A percentile compares a stretch with the other conserved stretches of the same genome.
These are phyloP conservation scores for Aegilops umbellulata DNA, from an alignment of 176 grass and related monocot species.

Conservation along the genomic window DNA sequence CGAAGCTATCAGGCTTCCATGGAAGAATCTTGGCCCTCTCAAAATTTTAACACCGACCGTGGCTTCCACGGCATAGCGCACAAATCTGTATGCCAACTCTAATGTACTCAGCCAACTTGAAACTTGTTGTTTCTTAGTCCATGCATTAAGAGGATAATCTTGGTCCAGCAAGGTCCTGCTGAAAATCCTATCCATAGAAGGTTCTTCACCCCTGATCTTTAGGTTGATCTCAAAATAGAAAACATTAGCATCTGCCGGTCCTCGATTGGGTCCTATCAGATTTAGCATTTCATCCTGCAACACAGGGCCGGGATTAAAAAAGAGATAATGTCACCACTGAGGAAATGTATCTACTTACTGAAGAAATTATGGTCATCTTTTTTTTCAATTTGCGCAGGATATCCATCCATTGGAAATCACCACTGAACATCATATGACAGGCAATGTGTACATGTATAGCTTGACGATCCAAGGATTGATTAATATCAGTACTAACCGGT, in stretches of 20 bases:
- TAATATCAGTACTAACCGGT: background rate
- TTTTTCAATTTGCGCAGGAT: too few species aligned
- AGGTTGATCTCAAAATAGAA: slow-evolving; percentile 17
- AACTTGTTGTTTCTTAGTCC: background rate
- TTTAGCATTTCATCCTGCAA: too few species aligned
- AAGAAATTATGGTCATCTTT: too few species aligned
- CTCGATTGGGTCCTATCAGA: too few species aligned
- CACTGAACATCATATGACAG: too few species aligned
- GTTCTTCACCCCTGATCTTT: slow-evolving; percentile 6
- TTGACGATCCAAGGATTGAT: background rate
- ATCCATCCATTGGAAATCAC: too few species aligned
- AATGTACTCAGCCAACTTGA: slow-evolving; percentile 9
- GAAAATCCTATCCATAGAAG: background rate
- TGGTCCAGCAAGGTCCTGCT: background rate
- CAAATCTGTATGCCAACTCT: background rate
- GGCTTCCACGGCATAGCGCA: background rate
- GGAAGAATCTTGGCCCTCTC: background rate
- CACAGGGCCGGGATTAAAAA: too few species aligned
- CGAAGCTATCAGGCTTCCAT: background rate
- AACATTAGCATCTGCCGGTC: background rate
- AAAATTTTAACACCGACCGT: background rate
- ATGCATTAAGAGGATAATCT: background rate
- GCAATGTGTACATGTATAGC: too few species aligned
- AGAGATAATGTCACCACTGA: too few species aligned
- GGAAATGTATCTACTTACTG: too few species aligned